phyloP scores from a whole-genome alignment of 2,329 filamentous ascomycete genomes.

The Neurospora sp. region DNA sequence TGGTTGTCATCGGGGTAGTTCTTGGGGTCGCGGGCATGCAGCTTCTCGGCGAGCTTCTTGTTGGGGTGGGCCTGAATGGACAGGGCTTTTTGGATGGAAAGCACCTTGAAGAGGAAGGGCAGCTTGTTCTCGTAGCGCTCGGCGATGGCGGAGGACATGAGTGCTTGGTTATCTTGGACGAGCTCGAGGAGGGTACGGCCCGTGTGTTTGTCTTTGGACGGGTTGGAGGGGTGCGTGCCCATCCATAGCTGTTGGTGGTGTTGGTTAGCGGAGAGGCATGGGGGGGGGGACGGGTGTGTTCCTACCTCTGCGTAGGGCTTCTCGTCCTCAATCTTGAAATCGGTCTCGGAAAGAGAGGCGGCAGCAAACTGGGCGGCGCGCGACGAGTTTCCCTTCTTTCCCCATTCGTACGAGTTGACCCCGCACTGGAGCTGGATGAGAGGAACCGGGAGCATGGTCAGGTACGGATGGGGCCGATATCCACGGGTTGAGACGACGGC shows the following conservation, averaged over 20 bases:
- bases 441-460: conserved; percentile 41
- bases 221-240: conserved; percentile 94
- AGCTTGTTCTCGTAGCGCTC: conserved; percentile 72
- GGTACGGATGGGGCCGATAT: background rate
- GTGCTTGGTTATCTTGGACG: conserved; percentile 72
- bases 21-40: conserved; percentile 77
- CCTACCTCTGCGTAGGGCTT: conserved; percentile 87
- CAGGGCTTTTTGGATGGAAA: conserved; percentile 90
- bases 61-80: conserved; percentile 97
- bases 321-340: conserved; percentile 69
- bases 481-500: background rate
- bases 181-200: conserved; percentile 80
- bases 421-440: conserved; percentile 80
- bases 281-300: too few relatives aligned
- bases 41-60: conserved; percentile 82
- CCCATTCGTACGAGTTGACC: conserved; percentile 99
- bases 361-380: conserved; percentile 84
- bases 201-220: conserved; percentile 79
- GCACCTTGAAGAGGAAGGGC: conserved; percentile 95
- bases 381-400: conserved; percentile 80
- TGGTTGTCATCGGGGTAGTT: conserved; percentile 99
- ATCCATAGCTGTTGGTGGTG: conserved; percentile 70
- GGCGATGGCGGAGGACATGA: conserved; percentile 65
- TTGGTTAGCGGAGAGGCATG: background rate
- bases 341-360: conserved; percentile 59